These are phyloP conservation scores for Sugiyamaella marilandica DNA, from an alignment of 805 yeast species.

Conservation along the genomic window DNA sequence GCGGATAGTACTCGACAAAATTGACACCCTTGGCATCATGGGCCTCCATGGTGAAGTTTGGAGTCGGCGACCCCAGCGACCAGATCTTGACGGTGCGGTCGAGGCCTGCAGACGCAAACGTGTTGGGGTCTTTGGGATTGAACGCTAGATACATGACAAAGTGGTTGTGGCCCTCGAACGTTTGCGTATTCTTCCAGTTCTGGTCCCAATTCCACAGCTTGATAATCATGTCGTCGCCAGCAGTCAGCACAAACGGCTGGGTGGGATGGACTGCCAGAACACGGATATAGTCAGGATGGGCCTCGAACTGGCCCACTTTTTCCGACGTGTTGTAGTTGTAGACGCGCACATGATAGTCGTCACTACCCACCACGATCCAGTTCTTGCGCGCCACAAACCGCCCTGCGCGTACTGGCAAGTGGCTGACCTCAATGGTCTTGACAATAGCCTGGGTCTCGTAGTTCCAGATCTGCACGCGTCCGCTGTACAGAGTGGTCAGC, in stretches of 20 bases:
- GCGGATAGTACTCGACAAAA: conserved; percentile 94
- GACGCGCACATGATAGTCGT: conserved; percentile 90
- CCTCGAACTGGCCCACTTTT: conserved; percentile 91
- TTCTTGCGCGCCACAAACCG: conserved; percentile 91
- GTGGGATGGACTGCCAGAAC: conserved; percentile 91
- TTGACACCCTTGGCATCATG: conserved; percentile 94
- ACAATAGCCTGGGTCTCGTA: conserved; percentile 79
- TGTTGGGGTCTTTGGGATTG: conserved; percentile 96
- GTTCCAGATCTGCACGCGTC: conserved; percentile 89
- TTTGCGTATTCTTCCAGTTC: conserved; percentile 84
- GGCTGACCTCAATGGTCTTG: conserved; percentile 90
- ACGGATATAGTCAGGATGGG: conserved; percentile 96
- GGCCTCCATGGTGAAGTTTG: conserved; percentile 87
- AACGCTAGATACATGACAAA: conserved; percentile 91
- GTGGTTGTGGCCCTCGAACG: conserved; percentile 93
- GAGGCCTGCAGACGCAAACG: conserved; percentile 94
- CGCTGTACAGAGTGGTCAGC: conserved; percentile 83
- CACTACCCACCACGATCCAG: conserved; percentile 95
- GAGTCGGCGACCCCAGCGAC: conserved; percentile 82
- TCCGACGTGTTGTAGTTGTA: conserved; percentile 95
- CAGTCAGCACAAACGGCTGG: conserved; percentile 81
- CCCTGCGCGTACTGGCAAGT: conserved; percentile 94
- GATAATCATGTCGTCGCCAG: conserved; percentile 86
- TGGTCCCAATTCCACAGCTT: conserved; percentile 98
- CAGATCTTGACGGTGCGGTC: conserved; percentile 96